A percentile compares a stretch with the other conserved stretches of the same genome.
Conservation (phyloP, 495 filamentous ascomycete species). For the Neohortaea acidophila region DNA sequence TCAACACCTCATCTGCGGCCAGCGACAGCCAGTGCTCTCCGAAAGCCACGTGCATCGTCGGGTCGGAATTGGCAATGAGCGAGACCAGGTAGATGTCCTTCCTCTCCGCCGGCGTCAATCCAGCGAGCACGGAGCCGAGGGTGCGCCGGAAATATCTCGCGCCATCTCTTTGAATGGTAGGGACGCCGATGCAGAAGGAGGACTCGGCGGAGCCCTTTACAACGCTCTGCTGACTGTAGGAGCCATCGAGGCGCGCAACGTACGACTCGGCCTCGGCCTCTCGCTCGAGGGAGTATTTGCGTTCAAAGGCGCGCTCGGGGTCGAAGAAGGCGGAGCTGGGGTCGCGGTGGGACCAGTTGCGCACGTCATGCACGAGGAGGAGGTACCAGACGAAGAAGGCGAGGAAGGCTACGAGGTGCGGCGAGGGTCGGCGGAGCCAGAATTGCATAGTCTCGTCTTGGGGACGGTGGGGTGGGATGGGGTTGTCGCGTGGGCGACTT, state of each 20-base stretch:
- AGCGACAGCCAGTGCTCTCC: slow-evolving; percentile 34
- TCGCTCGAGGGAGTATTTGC: slow-evolving; percentile 27
- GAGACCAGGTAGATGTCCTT: slow-evolving; percentile 33
- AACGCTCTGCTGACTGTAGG: not conserved
- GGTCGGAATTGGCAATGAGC: slow-evolving; percentile 38
- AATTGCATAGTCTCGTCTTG: too few relatives aligned
- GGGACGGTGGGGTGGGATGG: too few relatives aligned
- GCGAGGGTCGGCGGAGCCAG: not conserved
- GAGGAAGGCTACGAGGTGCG: slow-evolving; percentile 3
- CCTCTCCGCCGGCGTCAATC: slow-evolving; percentile 34
- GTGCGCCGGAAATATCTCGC: slow-evolving; percentile 32
- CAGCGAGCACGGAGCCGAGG: slow-evolving; percentile 37
- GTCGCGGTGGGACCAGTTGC: slow-evolving; percentile 26
- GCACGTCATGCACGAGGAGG: slow-evolving; percentile 11
- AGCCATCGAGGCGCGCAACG: slow-evolving; percentile 20
- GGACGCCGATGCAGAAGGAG: slow-evolving; percentile 19
- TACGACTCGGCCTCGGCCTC: slow-evolving; percentile 27
- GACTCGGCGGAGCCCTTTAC: not conserved
- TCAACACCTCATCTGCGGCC: slow-evolving; percentile 33
- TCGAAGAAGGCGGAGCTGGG: slow-evolving; percentile 33
- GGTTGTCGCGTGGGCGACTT: too few relatives aligned
- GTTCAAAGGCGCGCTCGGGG: slow-evolving; percentile 27
- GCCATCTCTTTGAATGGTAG: slow-evolving; percentile 16
- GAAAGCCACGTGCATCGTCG: slow-evolving; percentile 35
- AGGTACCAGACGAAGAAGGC: slow-evolving; percentile 8